These are phyloP conservation scores for Pseudoturritis turrita DNA, from an alignment of 345 rosid species.

Conservation along the genomic window DNA sequence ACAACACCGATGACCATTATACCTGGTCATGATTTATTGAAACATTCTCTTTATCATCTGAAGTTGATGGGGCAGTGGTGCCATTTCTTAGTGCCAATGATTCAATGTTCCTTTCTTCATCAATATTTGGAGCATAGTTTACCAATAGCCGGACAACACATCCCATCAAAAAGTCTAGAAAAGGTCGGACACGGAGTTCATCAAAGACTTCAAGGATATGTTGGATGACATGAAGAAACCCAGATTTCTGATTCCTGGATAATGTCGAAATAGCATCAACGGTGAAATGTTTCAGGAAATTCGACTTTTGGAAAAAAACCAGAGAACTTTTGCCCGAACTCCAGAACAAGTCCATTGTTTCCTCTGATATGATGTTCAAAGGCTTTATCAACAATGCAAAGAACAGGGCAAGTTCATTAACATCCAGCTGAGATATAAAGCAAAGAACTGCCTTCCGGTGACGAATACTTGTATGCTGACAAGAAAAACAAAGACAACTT, in stretches of 20 bases:
- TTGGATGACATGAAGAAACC: slow-evolving; percentile 82
- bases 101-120: slow-evolving; percentile 33
- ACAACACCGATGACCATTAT: slow-evolving; percentile 25
- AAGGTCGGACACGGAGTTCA: slow-evolving; percentile 63
- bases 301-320: slow-evolving; percentile 42
- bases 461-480: slow-evolving; percentile 67
- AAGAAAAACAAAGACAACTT: slow-evolving; percentile 21
- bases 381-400: slow-evolving; percentile 80
- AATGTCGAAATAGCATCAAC: slow-evolving; percentile 48
- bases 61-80: slow-evolving; percentile 17
- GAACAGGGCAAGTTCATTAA: slow-evolving; percentile 67
- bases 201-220: slow-evolving; percentile 74
- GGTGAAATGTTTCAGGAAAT: slow-evolving; percentile 52
- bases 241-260: slow-evolving; percentile 71
- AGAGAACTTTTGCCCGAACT: slow-evolving; percentile 34
- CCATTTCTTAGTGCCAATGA: slow-evolving; percentile 29
- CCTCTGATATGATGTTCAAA: slow-evolving; percentile 48
- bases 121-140: slow-evolving; percentile 46
- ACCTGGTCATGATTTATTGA: slow-evolving; percentile 41
- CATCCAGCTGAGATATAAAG: slow-evolving; percentile 69
- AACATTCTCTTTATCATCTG: slow-evolving; percentile 29
- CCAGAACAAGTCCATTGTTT: slow-evolving; percentile 46
- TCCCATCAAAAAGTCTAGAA: slow-evolving; percentile 77
- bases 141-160: slow-evolving; percentile 68
- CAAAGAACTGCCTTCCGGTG: slow-evolving; percentile 81